Evolutionary conservation across 2,329 filamentous ascomycete genomes (phyloP), one percentile per base, ranked within the genome.

Genomic region (Penicillium expansum): DNA sequence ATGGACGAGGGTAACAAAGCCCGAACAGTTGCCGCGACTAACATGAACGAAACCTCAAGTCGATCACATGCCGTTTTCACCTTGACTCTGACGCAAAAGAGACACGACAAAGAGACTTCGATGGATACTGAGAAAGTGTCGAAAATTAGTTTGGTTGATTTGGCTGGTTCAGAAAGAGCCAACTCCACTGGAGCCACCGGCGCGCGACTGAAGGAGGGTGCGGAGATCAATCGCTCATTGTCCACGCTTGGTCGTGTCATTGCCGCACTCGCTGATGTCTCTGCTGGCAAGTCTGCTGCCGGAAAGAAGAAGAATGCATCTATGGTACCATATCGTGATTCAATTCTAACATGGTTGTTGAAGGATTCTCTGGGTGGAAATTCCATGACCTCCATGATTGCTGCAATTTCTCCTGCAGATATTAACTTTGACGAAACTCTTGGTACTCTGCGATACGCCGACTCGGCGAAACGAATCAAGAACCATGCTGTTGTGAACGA

Each of bases 1-100:
- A 99, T 99, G 94, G 94, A 99, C 71, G 93, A 97, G 77, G 94
- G 94, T 69, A 99, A 99, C 81, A 99, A 99, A 77, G 94, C 94
- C 33, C 85, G 94, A 80, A 99, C 94, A 0, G 94, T 99, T 38
- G 94, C 94, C 3, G 94, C 94, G 8, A 99, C 94, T 38, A 99
- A 97, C 83, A 99, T 99, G 94, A 99, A 99, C 81, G 94, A 97
- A 76, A 99, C 95, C 0, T 97, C 92, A 58, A 96, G 92, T 83
- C 88, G 94, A 80, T 97, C 93, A 72, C 94, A 99, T 75, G 94
- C 94, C 39, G 95, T 99, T 50, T 99, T 99, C 73, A 99, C 95
- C 20, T 81, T 99, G 52, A 97, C 93, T 69, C 80, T 99, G 45
- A 96, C 92, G 0, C 94, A 99, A 74, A 97, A 97, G 75, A 87